Evolutionary conservation across 2,329 filamentous ascomycete species (phyloP), one percentile per base, ranked within the genome.

Genomic region (Scytalidium sp.): DNA sequence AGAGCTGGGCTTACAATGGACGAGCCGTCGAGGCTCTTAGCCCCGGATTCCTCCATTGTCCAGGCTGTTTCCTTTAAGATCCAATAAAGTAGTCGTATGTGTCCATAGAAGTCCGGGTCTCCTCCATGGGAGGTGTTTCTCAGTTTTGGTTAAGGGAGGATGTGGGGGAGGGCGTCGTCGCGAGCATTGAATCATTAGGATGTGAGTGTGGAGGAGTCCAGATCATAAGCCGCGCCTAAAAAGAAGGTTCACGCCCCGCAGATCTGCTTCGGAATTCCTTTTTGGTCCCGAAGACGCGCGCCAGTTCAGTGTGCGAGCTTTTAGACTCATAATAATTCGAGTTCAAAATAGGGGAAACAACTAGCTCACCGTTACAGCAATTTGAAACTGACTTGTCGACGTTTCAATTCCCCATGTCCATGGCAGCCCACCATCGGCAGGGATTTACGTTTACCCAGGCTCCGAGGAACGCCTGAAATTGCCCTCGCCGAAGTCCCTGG

Each of bases 21-120:
- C 51, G 87, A 86, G 72, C 79, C 86, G 75, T 92, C 88, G 51
- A 83, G 83, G 69, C 81, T 85, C 60, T 88, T 75, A 56, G 74
- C 70, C 47, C 61, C 61, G 53, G 69, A 59, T 55, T 72, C 67
- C 55, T 73, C 71, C 75, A 79, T 77, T 60, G 52, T 60, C 52
- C 50, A 50, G 48, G 23, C 32, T 36, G 13, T 36, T 15, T n/a
- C 15, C 13, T 36, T 36, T 36, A 36, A n/a, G 4, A 9, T 36
- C 13, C 32, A 36, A 36, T 36, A 36, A n/a, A 36, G 17, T 10
- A 36, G 15, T 36, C 15, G 17, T n/a, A 10, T 36, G 17, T 36
- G 32, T 36, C 32, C 32, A 36, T 36, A n/a, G 32, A 36, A 36
- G 6, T 41, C 39, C 47, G 25, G 41, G 19, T 39, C 21, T 20